phyloP scores from a whole-genome alignment of 2,329 filamentous ascomycete genomes.

The Microsporum canis region DNA sequence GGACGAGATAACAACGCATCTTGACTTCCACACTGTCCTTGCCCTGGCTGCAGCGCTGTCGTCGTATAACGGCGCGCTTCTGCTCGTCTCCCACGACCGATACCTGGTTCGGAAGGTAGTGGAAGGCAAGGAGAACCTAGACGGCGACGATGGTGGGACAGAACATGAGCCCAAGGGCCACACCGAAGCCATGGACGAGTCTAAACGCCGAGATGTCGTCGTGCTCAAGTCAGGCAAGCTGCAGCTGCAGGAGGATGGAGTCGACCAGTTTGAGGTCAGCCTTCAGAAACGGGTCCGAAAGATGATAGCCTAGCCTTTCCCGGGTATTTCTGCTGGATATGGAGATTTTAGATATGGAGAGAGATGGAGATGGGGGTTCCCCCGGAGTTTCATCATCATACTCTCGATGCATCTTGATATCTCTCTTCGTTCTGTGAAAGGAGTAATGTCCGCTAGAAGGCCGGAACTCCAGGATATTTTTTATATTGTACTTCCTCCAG shows the following conservation, averaged over 20 bases:
- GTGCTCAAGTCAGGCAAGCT: conserved; percentile 49
- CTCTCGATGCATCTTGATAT: background rate
- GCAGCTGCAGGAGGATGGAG: conserved; percentile 46
- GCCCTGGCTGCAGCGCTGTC: conserved; percentile 57
- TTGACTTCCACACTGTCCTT: conserved; percentile 70
- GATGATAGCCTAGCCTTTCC: background rate
- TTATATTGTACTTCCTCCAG: background rate
- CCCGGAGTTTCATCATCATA: background rate
- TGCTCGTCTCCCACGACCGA: conserved; percentile 71
- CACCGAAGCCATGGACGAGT: conserved; percentile 30
- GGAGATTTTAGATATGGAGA: background rate
- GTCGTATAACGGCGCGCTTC: conserved; percentile 59
- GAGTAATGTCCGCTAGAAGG: background rate
- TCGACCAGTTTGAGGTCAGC: conserved; percentile 50
- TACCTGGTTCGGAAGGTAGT: conserved; percentile 68
- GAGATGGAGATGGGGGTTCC: background rate
- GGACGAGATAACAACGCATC: conserved; percentile 74
- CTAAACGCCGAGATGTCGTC: conserved; percentile 47
- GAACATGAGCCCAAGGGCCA: conserved; percentile 20
- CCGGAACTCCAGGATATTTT: background rate
- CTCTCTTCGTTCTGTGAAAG: background rate
- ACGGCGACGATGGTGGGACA: conserved; percentile 31
- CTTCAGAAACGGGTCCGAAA: conserved; percentile 5
- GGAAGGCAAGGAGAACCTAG: conserved; percentile 45
- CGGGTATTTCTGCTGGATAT: background rate